Evolutionary conservation across 805 yeast species (phyloP).

Genomic region (Cyberlindnera sargentensis): DNA sequence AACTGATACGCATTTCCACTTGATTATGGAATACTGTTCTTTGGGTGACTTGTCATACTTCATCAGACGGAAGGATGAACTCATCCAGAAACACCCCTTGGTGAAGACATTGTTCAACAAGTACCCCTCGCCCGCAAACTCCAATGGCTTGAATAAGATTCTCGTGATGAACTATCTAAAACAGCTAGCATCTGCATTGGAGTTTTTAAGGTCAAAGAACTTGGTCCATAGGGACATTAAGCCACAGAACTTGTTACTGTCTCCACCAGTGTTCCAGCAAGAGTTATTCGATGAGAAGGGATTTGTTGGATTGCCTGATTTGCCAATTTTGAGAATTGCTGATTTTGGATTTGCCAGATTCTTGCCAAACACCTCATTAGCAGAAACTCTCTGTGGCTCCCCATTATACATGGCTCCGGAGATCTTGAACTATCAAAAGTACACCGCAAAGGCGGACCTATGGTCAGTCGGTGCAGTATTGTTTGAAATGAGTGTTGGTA

Average conservation of each 20-base stretch:
- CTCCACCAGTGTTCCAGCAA: slow-evolving; percentile 71
- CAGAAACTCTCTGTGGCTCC: slow-evolving; percentile 96
- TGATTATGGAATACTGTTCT: slow-evolving; percentile 95
- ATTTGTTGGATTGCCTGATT: slow-evolving; percentile 75
- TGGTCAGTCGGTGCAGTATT: slow-evolving; percentile 98
- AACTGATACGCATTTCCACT: slow-evolving; percentile 70
- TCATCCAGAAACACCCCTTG: slow-evolving; percentile 69
- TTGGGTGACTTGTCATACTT: slow-evolving; percentile 89
- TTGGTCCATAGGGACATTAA: slow-evolving; percentile 93
- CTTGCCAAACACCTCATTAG: slow-evolving; percentile 87
- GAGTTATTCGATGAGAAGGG: slow-evolving; percentile 44
- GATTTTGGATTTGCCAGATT: slow-evolving; percentile 97
- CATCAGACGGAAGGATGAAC: slow-evolving; percentile 67
- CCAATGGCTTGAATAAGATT: slow-evolving; percentile 73
- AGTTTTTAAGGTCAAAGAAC: slow-evolving; percentile 74
- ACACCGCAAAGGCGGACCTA: slow-evolving; percentile 93
- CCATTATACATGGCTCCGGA: slow-evolving; percentile 99
- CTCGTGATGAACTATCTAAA: slow-evolving; percentile 79
- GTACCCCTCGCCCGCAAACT: slow-evolving; percentile 75
- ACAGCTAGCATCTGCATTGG: slow-evolving; percentile 79
- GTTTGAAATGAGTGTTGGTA: slow-evolving; percentile 94
- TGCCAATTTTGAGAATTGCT: slow-evolving; percentile 89
- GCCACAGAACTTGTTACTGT: slow-evolving; percentile 79
- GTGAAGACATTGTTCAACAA: slow-evolving; percentile 67
- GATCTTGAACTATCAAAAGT: slow-evolving; percentile 86